These are phyloP conservation scores for Paspalum vaginatum DNA, from an alignment of 176 grass and related monocot genomes.

Conservation along the genomic window DNA sequence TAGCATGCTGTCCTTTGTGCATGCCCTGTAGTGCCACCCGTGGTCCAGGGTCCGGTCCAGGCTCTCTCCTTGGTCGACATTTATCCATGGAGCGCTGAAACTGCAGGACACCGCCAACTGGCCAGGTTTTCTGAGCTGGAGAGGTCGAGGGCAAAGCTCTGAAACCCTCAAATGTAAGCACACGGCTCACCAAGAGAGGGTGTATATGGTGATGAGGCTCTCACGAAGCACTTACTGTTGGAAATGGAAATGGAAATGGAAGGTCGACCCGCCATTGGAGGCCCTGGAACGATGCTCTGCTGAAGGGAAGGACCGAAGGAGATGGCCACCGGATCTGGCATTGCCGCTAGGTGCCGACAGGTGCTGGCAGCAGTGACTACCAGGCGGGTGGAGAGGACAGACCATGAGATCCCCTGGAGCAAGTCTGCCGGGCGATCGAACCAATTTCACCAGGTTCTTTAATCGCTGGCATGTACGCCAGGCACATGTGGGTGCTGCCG, in stretches of 20 bases:
- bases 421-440: background rate
- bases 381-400: slow-evolving; percentile 13
- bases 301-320: background rate
- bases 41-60: background rate
- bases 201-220: background rate
- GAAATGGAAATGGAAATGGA: background rate
- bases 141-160: background rate
- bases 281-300: background rate
- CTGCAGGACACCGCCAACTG: background rate
- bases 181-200: background rate
- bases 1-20: slow-evolving; percentile 11
- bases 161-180: background rate
- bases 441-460: slow-evolving; percentile 33
- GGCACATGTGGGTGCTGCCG: slow-evolving; percentile 17
- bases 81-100: background rate
- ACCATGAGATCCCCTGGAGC: background rate
- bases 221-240: background rate
- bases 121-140: background rate
- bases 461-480: background rate
- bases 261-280: background rate
- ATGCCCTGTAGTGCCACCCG: slow-evolving; percentile 13
- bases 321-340: background rate
- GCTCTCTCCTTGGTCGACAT: background rate
- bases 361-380: background rate
- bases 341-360: slow-evolving; percentile 23